Base-by-base conservation (phyloP, 768 basidiomycete genomes). In the Pisolithus marmoratus region DNA sequence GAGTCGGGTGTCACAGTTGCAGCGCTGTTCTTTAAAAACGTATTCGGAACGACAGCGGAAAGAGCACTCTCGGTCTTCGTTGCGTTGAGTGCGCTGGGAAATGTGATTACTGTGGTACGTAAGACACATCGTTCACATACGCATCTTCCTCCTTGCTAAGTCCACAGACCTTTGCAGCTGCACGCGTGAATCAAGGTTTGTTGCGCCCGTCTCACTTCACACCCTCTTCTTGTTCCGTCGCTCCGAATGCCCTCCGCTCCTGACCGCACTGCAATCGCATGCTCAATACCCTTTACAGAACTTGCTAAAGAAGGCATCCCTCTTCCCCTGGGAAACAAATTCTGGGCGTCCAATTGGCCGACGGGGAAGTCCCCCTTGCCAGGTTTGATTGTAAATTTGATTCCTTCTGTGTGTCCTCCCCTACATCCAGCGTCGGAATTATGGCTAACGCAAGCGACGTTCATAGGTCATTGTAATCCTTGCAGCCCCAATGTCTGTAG, bases 281-380 rank as follows among this genome's bases (percentile, higher is more conserved):
- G 1, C 9, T 17, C 11, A 24, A n/a, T 20, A 5, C 20, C 38
- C 17, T 7, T 7, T 8, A 26, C 49, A 77, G 81, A 83, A 48
- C 74, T 83, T 4, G 81, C 81, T 5, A 83, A 83, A 54, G 81
- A 81, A 59, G 81, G 81, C 1, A 67, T 83, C n/a, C 81, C 80
- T 11, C 70, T 83, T 0, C 80, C 81, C 0, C 81, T 81, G 48
- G 79, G 79, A 2, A 82, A 78, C 55, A 72, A 63, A 23, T 79
- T 83, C 58, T 81, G 80, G 81, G 81, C 81, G 1, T 79, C 78
- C 1, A 83, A 82, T 58, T 81, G 79, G 80, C 80, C 80, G 1
- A 78, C 77, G 2, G 78, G 80, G 8, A 76, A 77, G 54, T 77
- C 81, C 0, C 81, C 81, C 0, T 60, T 82, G 24, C 79, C 80